These are phyloP conservation scores for Odontarrhena argentea DNA, from an alignment of 345 rosid species.

Conservation along the genomic window DNA sequence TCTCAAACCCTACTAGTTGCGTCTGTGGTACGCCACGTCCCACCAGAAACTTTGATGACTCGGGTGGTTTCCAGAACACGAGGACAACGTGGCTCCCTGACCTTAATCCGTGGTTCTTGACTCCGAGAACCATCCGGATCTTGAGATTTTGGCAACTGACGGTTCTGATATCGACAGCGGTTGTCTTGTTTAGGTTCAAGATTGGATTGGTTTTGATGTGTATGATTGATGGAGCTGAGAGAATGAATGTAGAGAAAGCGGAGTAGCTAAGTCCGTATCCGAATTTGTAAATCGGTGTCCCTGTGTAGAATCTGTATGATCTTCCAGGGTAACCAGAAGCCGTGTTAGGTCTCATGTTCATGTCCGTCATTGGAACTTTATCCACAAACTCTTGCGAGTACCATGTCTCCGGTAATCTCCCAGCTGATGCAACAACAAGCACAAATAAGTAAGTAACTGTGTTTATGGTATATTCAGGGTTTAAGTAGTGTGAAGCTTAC, in stretches of 20 bases:
- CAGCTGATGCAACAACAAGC: constrained; percentile 44
- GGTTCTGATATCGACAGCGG: constrained; percentile 43
- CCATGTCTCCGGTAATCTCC: constrained; percentile 64
- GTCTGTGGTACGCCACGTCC: constrained; percentile 44
- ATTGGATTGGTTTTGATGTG: constrained; percentile 34
- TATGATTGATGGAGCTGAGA: constrained; percentile 40
- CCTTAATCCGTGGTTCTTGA: constrained; percentile 50
- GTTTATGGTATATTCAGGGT: background rate
- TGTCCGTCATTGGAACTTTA: constrained; percentile 55
- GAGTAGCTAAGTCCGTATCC: constrained; percentile 65
- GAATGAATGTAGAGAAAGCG: constrained; percentile 29
- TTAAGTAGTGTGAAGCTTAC: constrained; percentile 36
- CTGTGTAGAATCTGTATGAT: constrained; percentile 62
- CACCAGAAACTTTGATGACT: constrained; percentile 28
- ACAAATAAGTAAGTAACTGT: background rate
- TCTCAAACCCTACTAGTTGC: constrained; percentile 62
- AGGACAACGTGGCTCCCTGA: constrained; percentile 59
- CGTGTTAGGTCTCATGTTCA: constrained; percentile 52
- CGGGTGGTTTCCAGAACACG: constrained; percentile 58
- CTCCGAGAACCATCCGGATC: constrained; percentile 41
- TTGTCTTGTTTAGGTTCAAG: constrained; percentile 30
- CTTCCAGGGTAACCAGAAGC: constrained; percentile 54
- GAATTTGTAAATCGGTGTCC: constrained; percentile 54
- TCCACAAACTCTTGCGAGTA: constrained; percentile 42
- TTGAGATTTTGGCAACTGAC: constrained; percentile 43